Evolutionary conservation across 2,329 filamentous ascomycete species (phyloP), one percentile per base, ranked within the genome.

Genomic region (Eurotiales sp.): DNA sequence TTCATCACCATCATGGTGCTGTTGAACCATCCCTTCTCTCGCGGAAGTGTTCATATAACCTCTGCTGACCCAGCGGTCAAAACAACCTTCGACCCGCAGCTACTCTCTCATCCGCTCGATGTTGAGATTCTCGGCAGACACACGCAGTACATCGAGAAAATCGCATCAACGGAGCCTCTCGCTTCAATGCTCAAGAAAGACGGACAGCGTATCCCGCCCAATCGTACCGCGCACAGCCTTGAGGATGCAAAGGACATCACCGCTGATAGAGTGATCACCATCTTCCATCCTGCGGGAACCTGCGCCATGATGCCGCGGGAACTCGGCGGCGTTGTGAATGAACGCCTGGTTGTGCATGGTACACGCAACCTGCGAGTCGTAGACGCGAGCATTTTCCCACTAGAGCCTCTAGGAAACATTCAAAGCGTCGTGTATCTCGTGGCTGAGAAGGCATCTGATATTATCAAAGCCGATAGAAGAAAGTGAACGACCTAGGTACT

Each of bases 281-380:
- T 50, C 21, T 59, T 58, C 41, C 68, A 73, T 40, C 62, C 62
- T 1, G 47, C 56, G 2, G 64, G 63, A 0, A 66, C 67, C 0
- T 64, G 61, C 32, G 62, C 61, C 5, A 73, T 73, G 69, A 57
- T 60, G 37, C 59, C 62, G 8, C 55, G 46, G 5, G 59, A 63
- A 15, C 43, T 51, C 3, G 64, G 62, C 3, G 67, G 66, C 0
- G 68, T 70, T 4, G 64, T 72, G 0, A 60, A 64, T 53, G 49
- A 59, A 10, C 55, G 63, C 5, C 46, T 65, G 42, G 56, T 32
- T 44, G 65, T 67, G 2, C 64, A 69, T 46, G 67, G 67, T 6
- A 60, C 65, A 1, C 45, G 55, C 2, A 63, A 63, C 0, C 61
- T 86, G 45, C 70, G 83, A 23, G 82, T 85, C 2, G 83, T 86